Base-by-base conservation (phyloP, 768 basidiomycete species). In the Hortiboletus flavorubellus region DNA sequence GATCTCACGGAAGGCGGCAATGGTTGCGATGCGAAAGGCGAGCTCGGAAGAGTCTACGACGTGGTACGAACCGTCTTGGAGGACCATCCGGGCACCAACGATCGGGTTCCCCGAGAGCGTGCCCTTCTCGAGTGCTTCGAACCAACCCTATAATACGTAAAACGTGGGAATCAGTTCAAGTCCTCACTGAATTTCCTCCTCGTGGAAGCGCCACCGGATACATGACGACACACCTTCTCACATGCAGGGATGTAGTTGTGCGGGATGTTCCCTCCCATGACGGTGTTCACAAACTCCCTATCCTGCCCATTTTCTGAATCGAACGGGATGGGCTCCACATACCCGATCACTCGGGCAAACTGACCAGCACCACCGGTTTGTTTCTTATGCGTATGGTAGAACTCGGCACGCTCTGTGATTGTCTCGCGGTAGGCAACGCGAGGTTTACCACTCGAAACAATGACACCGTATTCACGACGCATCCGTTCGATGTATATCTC, bases 401-500 rank as follows among this genome's bases (percentile, higher is more conserved):
- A 99, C 44, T 87, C 81, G 3, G 89, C 84, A 23, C 84, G 81
- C 52, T 87, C 79, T 2, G 90, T 89, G 67, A 98, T 85, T 2
- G 97, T 94, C 75, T 99, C 97, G 43, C 96, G 85, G 80, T 93
- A 99, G 4, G 94, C 94, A 45, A 99, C 97, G 21, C 89, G 89
- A 12, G 97, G 97, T 72, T 94, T 95, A 55, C 96, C 96, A 8
- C 96, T 98, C 15, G 85, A 80, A 66, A 93, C 97, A 41, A 91
- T 86, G 18, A 93, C 91, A 52, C 90, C 91, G 73, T 99, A 99
- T 73, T 99, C 97, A 49, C 97, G 90, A 63, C 86, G 87, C 94
- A 99, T 98, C 39, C 97, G 92, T 70, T 99, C 97, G 56, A 98
- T 94, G 74, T 99, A 98, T 67, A 99, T 96, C 67, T 99, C 97